Percentiles rank a stretch among this genome's conserved stretches.
These are phyloP conservation scores for Ogataea methanolica DNA, from an alignment of 805 yeast genomes.

Conservation along the genomic window DNA sequence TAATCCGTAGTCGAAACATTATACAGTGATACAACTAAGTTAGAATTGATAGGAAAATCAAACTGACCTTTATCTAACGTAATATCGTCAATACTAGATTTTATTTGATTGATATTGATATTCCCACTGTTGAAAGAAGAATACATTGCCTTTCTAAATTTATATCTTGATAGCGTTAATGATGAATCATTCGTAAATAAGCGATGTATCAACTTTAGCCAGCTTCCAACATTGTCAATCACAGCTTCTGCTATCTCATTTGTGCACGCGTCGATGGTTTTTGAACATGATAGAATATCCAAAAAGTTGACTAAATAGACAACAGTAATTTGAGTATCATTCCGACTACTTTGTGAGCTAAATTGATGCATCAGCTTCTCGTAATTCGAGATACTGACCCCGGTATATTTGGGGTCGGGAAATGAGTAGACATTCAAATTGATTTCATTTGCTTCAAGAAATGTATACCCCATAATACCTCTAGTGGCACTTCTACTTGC, in stretches of 20 bases:
- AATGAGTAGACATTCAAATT: constrained; percentile 9
- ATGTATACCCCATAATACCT: constrained; percentile 10
- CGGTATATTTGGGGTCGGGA: constrained; percentile 1
- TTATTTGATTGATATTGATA: not conserved
- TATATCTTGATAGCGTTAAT: not conserved
- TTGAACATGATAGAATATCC: not conserved
- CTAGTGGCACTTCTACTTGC: not conserved
- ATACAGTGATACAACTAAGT: constrained; percentile 3
- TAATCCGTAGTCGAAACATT: constrained; percentile 13
- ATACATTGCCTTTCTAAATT: not conserved
- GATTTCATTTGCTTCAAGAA: constrained; percentile 3
- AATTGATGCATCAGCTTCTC: not conserved
- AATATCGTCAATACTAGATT: not conserved
- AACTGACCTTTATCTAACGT: not conserved
- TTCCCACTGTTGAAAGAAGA: not conserved
- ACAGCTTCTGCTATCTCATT: not conserved
- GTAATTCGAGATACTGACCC: not conserved
- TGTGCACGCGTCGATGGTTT: not conserved
- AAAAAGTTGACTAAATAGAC: not conserved
- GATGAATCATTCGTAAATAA: not conserved
- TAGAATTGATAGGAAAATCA: not conserved
- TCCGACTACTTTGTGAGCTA: not conserved
- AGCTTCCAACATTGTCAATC: not conserved
- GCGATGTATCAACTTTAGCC: not conserved
- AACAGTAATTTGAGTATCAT: not conserved